Evolutionary conservation across 208 protist genomes (phyloP), one percentile per base, ranked within the genome.

Genomic region (Crithidia acanthocephali): DNA sequence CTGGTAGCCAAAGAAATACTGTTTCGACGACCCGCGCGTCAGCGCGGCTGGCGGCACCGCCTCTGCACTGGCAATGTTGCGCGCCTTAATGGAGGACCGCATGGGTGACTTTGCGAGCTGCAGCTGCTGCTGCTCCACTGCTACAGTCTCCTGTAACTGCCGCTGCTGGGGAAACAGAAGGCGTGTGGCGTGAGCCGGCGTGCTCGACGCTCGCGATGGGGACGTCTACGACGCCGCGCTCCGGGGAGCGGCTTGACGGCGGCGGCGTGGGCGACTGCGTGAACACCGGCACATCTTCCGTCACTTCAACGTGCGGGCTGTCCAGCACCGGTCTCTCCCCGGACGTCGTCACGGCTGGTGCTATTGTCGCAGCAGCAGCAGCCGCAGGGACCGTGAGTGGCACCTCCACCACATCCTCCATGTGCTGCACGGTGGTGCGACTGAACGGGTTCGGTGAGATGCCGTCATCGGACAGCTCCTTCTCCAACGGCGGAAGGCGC

Each of bases 1-100:
- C 23, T 68, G 50, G 25, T 55, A 68, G 15, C 50, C 62, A 23
- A 68, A 68, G 35, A 56, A 68, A 22, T 68, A 68, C 62, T 68
- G 48, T 50, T 68, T 68, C 13, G 62, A 57, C 2, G 35, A 32
- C 1, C 48, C 48, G 2, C 33, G 16, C 5, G 30, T 35, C 23
- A 58, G 42, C 4, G 47, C 28, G 0, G 30, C 33, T 0, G 62
- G 5, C 33, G 47, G 45, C n/a, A 33, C 20, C 9, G 50, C n/a
- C n/a, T 68, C 50, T 1, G 33, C 32, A 0, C 48, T 48, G 7
- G 22, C 48, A 22, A 68, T 58, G 33, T 47, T 58, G 3, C 23
- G 47, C 23, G 62, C n/a, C 48, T 58, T 68, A 0, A 68, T 10
- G 4, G 62, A 45, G 23, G 35, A 42, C 16, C 62, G 62, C 48